Evolutionary conservation across 352 stramenopile genomes (phyloP), one percentile per base, ranked within the genome.

Genomic region (Phytophthora tubulina): DNA sequence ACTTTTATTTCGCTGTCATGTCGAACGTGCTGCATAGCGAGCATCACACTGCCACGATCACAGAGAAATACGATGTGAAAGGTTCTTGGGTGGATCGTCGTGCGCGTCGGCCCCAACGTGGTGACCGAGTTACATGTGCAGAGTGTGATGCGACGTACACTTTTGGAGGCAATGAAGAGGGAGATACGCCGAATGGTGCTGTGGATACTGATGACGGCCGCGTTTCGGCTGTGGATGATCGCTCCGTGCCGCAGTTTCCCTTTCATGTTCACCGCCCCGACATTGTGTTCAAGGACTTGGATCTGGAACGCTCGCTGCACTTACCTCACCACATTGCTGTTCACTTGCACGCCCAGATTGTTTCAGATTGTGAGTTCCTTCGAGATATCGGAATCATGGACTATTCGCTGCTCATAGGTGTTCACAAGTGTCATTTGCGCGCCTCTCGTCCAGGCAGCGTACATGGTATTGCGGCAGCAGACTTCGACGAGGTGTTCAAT

Each of bases 1-100:
- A 90, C 62, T 92, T 94, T 62, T 92, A 90, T 63, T 94, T 94
- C 73, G 83, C 88, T 3, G 86, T 94, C 54, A 94, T 94, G 86
- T 81, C 85, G 2, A 94, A 94, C 56, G 85, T 94, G 36, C 60
- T 94, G n/a, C 81, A 92, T 56, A 90, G 71, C 32, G 69, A 82
- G 35, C 56, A 56, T 4, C 84, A 93, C 54, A 89, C 80, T 31
- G 65, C 82, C 17, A 89, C 80, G 27, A 89, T 92, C 32, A 79
- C 68, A 3, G 85, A 91, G 48, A 90, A 92, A 59, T 94, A 94
- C 60, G 86, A 94, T 58, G 68, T 94, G 31, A 94, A 94, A 61
- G 86, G 86, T 1, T 92, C 86, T 54, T 93, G 84, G 84, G 68
- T 93, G 36, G 81, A 93, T 60, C 84, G 85, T 39, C 79, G 79